phyloP scores from a whole-genome alignment of 1,139 yeast species.

The Wickerhamiella pararugosa region DNA sequence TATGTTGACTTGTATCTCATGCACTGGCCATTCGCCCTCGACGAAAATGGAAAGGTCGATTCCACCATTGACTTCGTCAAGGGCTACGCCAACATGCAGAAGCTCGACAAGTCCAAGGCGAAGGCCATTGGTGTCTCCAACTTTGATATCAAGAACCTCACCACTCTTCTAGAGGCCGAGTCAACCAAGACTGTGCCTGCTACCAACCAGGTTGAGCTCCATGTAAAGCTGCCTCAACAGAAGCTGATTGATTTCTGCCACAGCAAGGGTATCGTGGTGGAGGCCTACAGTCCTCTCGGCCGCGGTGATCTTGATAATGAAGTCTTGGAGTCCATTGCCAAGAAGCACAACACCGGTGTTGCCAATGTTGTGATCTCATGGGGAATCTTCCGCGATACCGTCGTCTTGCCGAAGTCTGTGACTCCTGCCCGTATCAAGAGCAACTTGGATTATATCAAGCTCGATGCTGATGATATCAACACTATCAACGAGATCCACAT shows the following conservation, averaged over 20 bases:
- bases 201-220: constrained; percentile 61
- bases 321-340: constrained; percentile 36
- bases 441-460: constrained; percentile 37
- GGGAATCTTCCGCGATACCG: constrained; percentile 51
- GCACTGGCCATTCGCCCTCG: constrained; percentile 67
- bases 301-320: constrained; percentile 33
- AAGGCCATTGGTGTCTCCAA: constrained; percentile 69
- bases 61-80: constrained; percentile 29
- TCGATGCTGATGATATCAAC: constrained; percentile 39
- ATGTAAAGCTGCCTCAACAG: constrained; percentile 58
- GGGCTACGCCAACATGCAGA: constrained; percentile 53
- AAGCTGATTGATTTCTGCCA: constrained; percentile 42
- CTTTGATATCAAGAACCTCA: constrained; percentile 39
- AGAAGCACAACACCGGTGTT: constrained; percentile 36
- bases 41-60: constrained; percentile 20
- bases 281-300: constrained; percentile 61
- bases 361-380: constrained; percentile 43
- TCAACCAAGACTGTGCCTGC: constrained; percentile 45
- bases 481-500: constrained; percentile 16
- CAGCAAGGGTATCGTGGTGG: constrained; percentile 39
- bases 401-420: constrained; percentile 57
- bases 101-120: constrained; percentile 39
- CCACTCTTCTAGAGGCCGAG: constrained; percentile 37
- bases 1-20: constrained; percentile 72
- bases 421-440: constrained; percentile 41